These are phyloP conservation scores for Effrenium voratum DNA, from an alignment of 73 alveolate species.

Conservation along the genomic window DNA sequence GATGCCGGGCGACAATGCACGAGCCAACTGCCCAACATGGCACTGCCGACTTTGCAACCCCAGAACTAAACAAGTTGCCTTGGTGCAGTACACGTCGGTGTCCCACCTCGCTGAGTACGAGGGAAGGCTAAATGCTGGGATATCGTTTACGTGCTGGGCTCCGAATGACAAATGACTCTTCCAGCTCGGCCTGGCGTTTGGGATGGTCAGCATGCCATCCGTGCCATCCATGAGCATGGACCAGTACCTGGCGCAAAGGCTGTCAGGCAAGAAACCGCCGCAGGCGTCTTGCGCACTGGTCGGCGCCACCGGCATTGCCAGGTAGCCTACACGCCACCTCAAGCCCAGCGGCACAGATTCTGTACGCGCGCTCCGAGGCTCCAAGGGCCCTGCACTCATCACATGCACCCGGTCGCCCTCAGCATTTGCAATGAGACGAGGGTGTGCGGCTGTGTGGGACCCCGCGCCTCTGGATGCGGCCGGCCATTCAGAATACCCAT, in stretches of 20 bases:
- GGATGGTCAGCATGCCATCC: constrained; percentile 67
- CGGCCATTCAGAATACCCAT: constrained; percentile 84
- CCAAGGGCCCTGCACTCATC: constrained; percentile 51
- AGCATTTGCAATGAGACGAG: background rate
- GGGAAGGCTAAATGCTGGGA: background rate
- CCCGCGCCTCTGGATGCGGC: constrained; percentile 76
- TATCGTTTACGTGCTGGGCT: no score
- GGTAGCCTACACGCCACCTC: constrained; percentile 84
- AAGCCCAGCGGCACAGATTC: background rate
- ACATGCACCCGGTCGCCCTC: constrained; percentile 87
- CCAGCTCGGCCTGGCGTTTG: constrained; percentile 9
- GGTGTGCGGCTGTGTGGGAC: no score
- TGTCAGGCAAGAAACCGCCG: background rate
- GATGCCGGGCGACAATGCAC: no score
- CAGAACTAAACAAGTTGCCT: background rate
- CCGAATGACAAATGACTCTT: no score
- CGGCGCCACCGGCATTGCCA: constrained; percentile 35
- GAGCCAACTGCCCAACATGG: background rate
- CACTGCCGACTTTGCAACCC: no score
- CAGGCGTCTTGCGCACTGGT: constrained; percentile 29
- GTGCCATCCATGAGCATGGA: constrained; percentile 88
- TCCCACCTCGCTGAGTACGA: constrained; percentile 64
- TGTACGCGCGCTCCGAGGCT: background rate
- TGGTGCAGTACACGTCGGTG: constrained; percentile 66
- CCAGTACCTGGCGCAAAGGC: constrained; percentile 39